Evolutionary conservation across 2,329 filamentous ascomycete genomes (phyloP).

Genomic region (Arthrobotrys pseudoclavata): DNA sequence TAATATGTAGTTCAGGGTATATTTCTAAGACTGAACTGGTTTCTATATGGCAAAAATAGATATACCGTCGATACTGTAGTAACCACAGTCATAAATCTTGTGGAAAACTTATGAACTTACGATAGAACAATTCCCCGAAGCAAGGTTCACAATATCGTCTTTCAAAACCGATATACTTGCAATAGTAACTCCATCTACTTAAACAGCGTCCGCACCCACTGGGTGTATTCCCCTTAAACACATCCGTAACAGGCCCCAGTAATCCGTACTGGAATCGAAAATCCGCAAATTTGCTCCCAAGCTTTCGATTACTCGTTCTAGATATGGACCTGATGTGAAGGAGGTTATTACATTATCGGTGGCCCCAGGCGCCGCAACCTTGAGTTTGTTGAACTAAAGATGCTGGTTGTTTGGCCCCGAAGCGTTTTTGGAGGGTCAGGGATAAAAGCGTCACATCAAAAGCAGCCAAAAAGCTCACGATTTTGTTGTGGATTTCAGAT

Average conservation of each 20-base stretch:
- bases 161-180: background rate
- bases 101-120: background rate
- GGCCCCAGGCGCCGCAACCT: background rate
- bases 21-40: background rate
- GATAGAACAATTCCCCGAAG: background rate
- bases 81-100: too few relatives aligned
- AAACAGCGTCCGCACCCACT: background rate
- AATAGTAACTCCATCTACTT: background rate
- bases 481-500: constrained; percentile 1
- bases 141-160: background rate
- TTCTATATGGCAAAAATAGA: background rate
- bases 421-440: background rate
- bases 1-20: background rate
- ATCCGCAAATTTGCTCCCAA: background rate
- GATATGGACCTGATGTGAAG: too few relatives aligned
- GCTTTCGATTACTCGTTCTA: too few relatives aligned
- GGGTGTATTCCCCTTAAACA: background rate
- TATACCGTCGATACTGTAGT: too few relatives aligned
- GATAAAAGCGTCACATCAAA: constrained; percentile 2
- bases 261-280: background rate
- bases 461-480: background rate
- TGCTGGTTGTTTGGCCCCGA: background rate
- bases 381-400: constrained; percentile 1
- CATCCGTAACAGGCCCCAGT: background rate
- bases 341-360: too few relatives aligned